phyloP scores from a whole-genome alignment of 345 rosid species.

The Kandelia obovata region DNA sequence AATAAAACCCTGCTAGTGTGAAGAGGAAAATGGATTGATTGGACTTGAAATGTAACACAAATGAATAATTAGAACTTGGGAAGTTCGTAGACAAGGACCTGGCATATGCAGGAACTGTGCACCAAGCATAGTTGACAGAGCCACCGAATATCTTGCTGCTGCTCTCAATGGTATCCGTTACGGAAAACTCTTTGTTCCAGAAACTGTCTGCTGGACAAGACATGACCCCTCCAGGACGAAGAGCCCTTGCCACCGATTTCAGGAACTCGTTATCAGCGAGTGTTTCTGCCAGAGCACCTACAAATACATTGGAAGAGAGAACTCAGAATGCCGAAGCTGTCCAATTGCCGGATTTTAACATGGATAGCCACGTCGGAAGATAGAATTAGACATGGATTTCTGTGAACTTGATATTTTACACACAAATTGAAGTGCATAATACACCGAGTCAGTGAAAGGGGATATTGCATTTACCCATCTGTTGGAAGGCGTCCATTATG shows the following conservation, averaged over 20 bases:
- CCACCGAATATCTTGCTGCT: conserved; percentile 23
- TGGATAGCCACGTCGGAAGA: too few relatives aligned
- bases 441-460: too few relatives aligned
- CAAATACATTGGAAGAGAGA: not conserved
- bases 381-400: not conserved
- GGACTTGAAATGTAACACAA: too few relatives aligned
- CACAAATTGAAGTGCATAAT: too few relatives aligned
- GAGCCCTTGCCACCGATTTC: conserved; percentile 17
- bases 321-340: too few relatives aligned
- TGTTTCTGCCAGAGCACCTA: conserved; percentile 14
- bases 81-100: not conserved
- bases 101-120: conserved; percentile 19
- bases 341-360: too few relatives aligned
- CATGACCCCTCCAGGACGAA: conserved; percentile 24
- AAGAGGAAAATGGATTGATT: too few relatives aligned
- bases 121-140: conserved; percentile 29
- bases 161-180: conserved; percentile 12
- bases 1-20: not conserved
- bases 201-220: conserved; percentile 20
- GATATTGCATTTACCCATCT: conserved; percentile 13
- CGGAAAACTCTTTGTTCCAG: conserved; percentile 17
- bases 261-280: conserved; percentile 15
- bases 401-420: too few relatives aligned
- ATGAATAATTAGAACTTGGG: too few relatives aligned
- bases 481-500: conserved; percentile 30